phyloP scores from a whole-genome alignment of 2,329 filamentous ascomycete genomes.

The Fusarium sublunatum region DNA sequence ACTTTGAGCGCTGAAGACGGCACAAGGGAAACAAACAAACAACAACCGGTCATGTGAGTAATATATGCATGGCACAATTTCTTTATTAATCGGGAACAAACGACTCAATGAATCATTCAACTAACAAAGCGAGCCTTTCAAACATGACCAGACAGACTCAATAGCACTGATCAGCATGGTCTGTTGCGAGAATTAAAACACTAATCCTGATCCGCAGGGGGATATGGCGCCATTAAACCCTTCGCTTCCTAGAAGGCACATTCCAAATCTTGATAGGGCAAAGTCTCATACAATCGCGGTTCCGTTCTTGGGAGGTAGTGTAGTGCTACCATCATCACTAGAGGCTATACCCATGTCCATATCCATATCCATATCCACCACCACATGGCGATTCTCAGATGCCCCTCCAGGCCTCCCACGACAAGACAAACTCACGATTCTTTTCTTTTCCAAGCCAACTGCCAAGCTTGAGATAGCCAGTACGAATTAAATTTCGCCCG shows the following conservation, averaged over 20 bases:
- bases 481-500: conserved; percentile 9
- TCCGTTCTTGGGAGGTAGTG: conserved; percentile 18
- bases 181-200: conserved; percentile 6
- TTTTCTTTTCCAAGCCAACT: neutral
- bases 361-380: too few relatives aligned
- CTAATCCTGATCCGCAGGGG: conserved; percentile 19
- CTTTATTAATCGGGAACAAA: too few relatives aligned
- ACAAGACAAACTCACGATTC: conserved; percentile 5
- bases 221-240: conserved; percentile 18
- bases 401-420: neutral
- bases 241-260: neutral
- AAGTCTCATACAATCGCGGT: conserved; percentile 9
- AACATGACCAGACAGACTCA: neutral
- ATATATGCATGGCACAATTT: too few relatives aligned
- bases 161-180: neutral
- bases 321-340: neutral
- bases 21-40: too few relatives aligned
- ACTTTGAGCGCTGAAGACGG: too few relatives aligned
- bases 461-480: conserved; percentile 9
- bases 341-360: too few relatives aligned
- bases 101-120: too few relatives aligned
- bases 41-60: too few relatives aligned
- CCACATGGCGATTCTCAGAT: too few relatives aligned
- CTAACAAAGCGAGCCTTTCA: neutral
- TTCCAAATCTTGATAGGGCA: conserved; percentile 11